Evolutionary conservation across 805 yeast genomes (phyloP), one percentile per base, ranked within the genome.

Genomic region (Metschnikowia santaceciliae): DNA sequence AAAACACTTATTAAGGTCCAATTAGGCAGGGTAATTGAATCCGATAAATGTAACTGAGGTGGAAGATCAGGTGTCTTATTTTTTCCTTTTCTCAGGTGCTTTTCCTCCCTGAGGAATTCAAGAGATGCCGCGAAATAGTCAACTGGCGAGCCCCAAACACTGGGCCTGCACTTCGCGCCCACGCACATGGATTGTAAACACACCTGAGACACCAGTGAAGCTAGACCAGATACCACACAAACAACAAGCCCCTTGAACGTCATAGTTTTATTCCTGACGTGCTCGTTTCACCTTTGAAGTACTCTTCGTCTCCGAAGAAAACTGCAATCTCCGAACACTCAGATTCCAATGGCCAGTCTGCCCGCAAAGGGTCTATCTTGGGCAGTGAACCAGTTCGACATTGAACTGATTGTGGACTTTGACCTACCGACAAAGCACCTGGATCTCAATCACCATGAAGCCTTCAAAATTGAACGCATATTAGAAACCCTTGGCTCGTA

Each of bases 381-480:
- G 48, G 48, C 48, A 20, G 36, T 46, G 14, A 37, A 32, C 30
- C 43, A 46, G n/a, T 38, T 38, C 13, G 43, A 46, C 8, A 20
- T 46, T 3, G 48, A 46, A 15, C 48, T 37, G 42, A 38, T 46
- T 15, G 37, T 46, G 19, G 48, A 46, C n/a, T 32, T 20, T 22
- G 37, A 46, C 32, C 48, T 46, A 32, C 42, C 42, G 30, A 30
- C 6, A 5, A 34, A 37, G 11, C n/a, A 30, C 30, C 43, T 17
- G 19, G 30, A 32, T 15, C 34, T 46, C 19, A 46, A 32, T 22
- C 38, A 37, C 14, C 42, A 66, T 48, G 70, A 67, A 17, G 46
- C 64, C 19, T 50, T 62, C 54, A 64, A 65, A 30, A 56, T 70
- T 30, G 40, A 32, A 17, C 32, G 40, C 8, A 36, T 44, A 2